Evolutionary conservation across 352 stramenopile genomes (phyloP), one percentile per base, ranked within the genome.

Genomic region (Globisporangium recalcitrans): DNA sequence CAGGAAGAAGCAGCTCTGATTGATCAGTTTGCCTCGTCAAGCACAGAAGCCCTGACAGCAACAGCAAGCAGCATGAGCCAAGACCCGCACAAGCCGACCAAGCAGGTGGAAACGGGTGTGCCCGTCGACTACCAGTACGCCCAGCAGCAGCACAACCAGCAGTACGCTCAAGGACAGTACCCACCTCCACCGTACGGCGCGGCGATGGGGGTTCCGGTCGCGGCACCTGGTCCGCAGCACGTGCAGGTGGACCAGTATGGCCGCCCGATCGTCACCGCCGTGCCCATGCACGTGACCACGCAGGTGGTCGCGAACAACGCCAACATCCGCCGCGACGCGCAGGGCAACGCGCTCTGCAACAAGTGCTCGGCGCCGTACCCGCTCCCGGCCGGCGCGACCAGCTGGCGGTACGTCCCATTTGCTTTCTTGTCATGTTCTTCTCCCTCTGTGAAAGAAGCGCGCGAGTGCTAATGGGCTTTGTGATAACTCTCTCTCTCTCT

Each of bases 301-400:
- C 65, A 58, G 11, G 48, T 74, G 44, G 49, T 74, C 38, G 19
- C 44, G 21, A 74, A 74, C 58, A 74, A 74, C 40, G 58, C 65
- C 13, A 72, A 74, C 49, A 73, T 74, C 38, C 62, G 57, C 24
- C 64, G 66, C 38, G 80, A 92, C 60, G 75, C 73, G 2, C 74
- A 85, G 52, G 80, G 81, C 40, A 90, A 90, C 58, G 75, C 83
- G n/a, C 69, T 91, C 16, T 92, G 83, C 52, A 85, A 82, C 58
- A 86, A 87, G 58, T 92, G 83, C 69, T 73, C 70, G 14, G 63
- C 79, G 19, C 81, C 83, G 47, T 91, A 92, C 62, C 83, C 81
- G 9, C 72, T 92, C 11, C 83, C 83, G 10, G 69, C 72, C 0
- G 81, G 83, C 19, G 83, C 72, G 52, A 91, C 83, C 4, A 90